Evolutionary conservation across 2,329 filamentous ascomycete species (phyloP).

Genomic region (Microsporum audouinii): DNA sequence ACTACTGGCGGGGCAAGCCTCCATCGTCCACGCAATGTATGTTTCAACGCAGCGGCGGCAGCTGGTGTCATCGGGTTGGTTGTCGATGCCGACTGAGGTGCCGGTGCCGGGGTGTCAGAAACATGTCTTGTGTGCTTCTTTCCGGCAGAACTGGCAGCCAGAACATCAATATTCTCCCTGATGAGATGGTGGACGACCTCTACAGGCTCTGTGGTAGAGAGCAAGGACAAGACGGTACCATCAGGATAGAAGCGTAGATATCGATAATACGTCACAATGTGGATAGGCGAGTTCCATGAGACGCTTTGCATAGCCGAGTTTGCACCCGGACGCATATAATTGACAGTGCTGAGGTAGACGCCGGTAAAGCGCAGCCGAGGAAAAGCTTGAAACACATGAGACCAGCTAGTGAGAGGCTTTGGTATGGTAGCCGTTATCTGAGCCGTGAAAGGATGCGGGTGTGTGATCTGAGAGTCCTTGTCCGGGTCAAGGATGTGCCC

Average conservation of each 20-base stretch:
- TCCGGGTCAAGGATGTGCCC: conserved; percentile 21
- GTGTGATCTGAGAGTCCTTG: conserved; percentile 22
- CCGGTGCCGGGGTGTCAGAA: conserved; percentile 28
- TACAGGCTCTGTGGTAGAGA: conserved; percentile 69
- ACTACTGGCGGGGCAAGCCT: conserved; percentile 40
- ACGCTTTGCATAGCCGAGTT: conserved; percentile 53
- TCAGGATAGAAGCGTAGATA: conserved; percentile 93
- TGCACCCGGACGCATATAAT: conserved; percentile 78
- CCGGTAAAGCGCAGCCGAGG: conserved; percentile 89
- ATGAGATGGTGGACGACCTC: conserved; percentile 79
- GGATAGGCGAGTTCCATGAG: conserved; percentile 71
- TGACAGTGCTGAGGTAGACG: conserved; percentile 91
- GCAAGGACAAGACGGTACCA: conserved; percentile 67
- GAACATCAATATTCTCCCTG: conserved; percentile 50
- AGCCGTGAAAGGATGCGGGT: conserved; percentile 14
- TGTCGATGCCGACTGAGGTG: conserved; percentile 11
- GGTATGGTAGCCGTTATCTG: conserved; percentile 34
- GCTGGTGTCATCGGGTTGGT: conserved; percentile 26
- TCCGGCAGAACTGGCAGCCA: conserved; percentile 21
- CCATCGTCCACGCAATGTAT: conserved; percentile 57
- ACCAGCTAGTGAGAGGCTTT: conserved; percentile 41
- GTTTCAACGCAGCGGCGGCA: conserved; percentile 51
- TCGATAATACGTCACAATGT: conserved; percentile 95
- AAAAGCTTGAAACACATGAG: conserved; percentile 63
- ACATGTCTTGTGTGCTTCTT: conserved; percentile 29